Conservation (phyloP, 2,329 filamentous ascomycete genomes). For the Tolypocladium inflatum region DNA sequence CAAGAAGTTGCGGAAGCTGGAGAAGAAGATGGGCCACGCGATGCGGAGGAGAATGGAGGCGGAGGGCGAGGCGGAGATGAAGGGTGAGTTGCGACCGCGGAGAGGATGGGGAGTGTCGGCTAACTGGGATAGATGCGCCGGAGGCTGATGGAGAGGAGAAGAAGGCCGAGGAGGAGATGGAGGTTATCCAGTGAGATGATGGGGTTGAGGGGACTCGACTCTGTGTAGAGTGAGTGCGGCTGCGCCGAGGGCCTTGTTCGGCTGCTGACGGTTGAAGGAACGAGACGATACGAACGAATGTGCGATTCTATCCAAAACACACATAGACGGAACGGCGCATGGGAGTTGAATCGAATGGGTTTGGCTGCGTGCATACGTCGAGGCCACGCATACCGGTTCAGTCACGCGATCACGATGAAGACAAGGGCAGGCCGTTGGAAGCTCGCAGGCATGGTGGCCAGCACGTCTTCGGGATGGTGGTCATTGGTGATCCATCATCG, state of each 20-base stretch:
- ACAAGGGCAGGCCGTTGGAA: not conserved
- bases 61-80: constrained; percentile 40
- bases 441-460: not conserved
- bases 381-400: not conserved
- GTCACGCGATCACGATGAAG: not conserved
- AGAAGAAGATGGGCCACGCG: constrained; percentile 43
- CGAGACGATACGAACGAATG: not conserved
- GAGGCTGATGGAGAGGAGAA: constrained; percentile 1
- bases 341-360: not conserved
- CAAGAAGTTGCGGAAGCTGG: constrained; percentile 48
- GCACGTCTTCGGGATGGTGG: not conserved
- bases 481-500: no score
- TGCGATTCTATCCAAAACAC: not conserved
- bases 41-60: constrained; percentile 41
- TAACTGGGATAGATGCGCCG: constrained; percentile 10
- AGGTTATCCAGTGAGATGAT: constrained; percentile 7
- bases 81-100: constrained; percentile 22
- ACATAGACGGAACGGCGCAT: not conserved
- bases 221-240: not conserved
- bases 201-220: not conserved
- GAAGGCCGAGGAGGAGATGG: constrained; percentile 10
- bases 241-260: not conserved
- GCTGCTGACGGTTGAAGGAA: not conserved
- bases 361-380: not conserved
- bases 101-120: not conserved